phyloP scores from a whole-genome alignment of 1,284 basidiomycete species.

The Ustilago xerochloae region DNA sequence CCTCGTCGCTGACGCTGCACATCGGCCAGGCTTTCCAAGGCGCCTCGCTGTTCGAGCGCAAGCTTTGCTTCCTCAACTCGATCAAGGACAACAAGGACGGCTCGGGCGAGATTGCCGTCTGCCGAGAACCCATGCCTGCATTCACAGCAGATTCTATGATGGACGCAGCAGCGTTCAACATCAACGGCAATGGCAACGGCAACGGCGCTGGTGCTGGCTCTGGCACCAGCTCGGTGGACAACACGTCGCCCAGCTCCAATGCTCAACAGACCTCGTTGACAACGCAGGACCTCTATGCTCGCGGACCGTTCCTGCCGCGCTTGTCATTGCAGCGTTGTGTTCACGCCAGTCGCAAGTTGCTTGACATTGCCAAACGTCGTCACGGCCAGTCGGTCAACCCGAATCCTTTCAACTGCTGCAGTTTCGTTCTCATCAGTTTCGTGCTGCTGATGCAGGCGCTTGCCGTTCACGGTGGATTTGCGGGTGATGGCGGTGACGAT shows the following conservation, averaged over 20 bases:
- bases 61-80: constrained; percentile 64
- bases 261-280: constrained; percentile 16
- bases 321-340: constrained; percentile 59
- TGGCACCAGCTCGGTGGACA: not conserved
- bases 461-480: constrained; percentile 48
- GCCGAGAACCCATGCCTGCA: constrained; percentile 57
- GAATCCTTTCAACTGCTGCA: constrained; percentile 64
- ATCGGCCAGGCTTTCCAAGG: constrained; percentile 64
- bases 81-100: constrained; percentile 53
- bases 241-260: constrained; percentile 14
- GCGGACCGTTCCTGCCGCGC: constrained; percentile 58
- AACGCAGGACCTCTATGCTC: constrained; percentile 55
- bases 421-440: constrained; percentile 62
- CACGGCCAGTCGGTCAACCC: constrained; percentile 51
- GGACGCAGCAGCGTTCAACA: constrained; percentile 9
- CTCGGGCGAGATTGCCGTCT: constrained; percentile 29
- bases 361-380: constrained; percentile 54
- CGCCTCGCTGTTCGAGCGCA: constrained; percentile 61
- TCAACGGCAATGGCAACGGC: constrained; percentile 9
- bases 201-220: constrained; percentile 6
- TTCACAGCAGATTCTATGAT: constrained; percentile 25
- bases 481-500: constrained; percentile 17
- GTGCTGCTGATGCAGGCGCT: constrained; percentile 63
- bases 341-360: constrained; percentile 57
- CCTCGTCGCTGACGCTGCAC: constrained; percentile 60